These are phyloP conservation scores for Prunus campanulata DNA, from an alignment of 306 rosid species.

Conservation along the genomic window DNA sequence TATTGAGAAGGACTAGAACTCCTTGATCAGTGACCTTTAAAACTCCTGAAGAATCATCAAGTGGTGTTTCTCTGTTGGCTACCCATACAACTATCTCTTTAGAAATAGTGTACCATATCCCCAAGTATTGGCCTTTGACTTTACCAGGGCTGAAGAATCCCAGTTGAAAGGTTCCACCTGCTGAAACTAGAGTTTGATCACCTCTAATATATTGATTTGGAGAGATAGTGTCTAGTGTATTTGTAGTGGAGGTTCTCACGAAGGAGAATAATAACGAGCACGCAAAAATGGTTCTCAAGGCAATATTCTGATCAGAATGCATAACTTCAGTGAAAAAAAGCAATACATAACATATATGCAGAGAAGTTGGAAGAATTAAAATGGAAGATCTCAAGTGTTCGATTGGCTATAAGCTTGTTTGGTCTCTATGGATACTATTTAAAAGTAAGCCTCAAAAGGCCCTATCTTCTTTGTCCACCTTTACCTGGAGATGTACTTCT, in stretches of 20 bases:
- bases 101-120: conserved; percentile 20
- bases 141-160: conserved; percentile 24
- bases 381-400: too few species aligned
- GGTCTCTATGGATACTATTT: too few species aligned
- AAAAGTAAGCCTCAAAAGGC: too few species aligned
- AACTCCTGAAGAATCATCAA: conserved; percentile 14
- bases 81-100: conserved; percentile 9
- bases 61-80: conserved; percentile 24
- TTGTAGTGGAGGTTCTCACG: background rate
- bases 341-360: background rate
- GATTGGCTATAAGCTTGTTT: too few species aligned
- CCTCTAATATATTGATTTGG: background rate
- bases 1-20: conserved; percentile 24
- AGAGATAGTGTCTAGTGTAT: background rate
- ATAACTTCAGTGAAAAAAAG: too few species aligned
- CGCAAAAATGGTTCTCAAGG: background rate
- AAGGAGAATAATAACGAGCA: background rate
- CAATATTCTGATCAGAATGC: background rate
- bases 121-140: conserved; percentile 8
- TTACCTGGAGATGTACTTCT: too few species aligned
- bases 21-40: conserved; percentile 17
- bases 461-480: too few species aligned
- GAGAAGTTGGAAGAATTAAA: background rate
- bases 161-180: conserved; percentile 9
- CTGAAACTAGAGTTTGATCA: conserved; percentile 10